Evolutionary conservation across 768 basidiomycete genomes (phyloP).

Genomic region (Glaciozyma antarctica): DNA sequence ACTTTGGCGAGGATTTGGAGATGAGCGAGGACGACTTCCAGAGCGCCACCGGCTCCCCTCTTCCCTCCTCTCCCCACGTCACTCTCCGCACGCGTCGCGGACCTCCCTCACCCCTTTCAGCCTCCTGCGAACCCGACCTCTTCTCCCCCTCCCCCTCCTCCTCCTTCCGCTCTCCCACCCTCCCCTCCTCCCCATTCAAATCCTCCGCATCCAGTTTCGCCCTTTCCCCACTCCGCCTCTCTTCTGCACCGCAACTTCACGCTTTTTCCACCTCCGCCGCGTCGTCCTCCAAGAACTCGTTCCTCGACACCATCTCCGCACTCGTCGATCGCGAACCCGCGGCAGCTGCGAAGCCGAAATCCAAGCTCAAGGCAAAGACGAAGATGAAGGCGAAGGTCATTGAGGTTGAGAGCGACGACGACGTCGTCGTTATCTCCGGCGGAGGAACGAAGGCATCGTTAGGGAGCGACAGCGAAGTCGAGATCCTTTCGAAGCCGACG

Average conservation of each 20-base stretch:
- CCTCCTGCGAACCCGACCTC: background rate
- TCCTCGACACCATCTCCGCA: background rate
- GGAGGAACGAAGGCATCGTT: background rate
- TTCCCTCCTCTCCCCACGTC: background rate
- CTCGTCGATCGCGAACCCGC: background rate
- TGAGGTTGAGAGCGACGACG: background rate
- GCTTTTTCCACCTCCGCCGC: background rate
- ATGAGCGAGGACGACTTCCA: background rate
- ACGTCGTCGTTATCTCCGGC: background rate
- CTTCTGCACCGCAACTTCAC: background rate
- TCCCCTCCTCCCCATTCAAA: background rate
- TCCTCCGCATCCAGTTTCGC: background rate
- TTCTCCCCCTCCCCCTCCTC: background rate
- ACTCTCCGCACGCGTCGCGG: background rate
- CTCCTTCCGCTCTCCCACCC: background rate
- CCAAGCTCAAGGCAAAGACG: background rate
- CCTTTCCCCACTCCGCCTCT: background rate
- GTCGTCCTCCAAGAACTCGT: background rate
- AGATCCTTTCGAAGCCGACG: background rate
- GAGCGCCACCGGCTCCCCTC: background rate
- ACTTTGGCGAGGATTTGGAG: conserved; percentile 8
- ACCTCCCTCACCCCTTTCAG: background rate
- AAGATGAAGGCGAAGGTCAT: background rate
- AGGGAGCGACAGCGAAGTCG: background rate
- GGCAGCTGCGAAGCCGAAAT: background rate